These are phyloP conservation scores for Cucurbita ficifolia DNA, from an alignment of 306 rosid species.

Conservation along the genomic window DNA sequence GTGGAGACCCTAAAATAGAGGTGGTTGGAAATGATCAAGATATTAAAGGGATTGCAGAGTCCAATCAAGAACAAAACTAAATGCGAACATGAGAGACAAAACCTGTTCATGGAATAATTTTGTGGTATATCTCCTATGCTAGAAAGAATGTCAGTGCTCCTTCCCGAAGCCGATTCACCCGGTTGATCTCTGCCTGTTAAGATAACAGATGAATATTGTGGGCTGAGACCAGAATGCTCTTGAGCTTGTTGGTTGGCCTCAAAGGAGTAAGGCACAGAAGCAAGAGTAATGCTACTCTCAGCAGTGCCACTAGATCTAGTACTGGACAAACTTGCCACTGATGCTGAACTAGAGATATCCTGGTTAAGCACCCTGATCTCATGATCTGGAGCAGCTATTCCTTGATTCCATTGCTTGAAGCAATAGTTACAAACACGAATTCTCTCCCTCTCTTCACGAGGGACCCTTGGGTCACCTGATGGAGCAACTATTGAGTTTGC, in stretches of 20 bases:
- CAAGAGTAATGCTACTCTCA: slow-evolving; percentile 46
- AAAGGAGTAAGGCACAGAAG: slow-evolving; percentile 41
- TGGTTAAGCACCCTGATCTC: slow-evolving; percentile 30
- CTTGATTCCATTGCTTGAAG: slow-evolving; percentile 72
- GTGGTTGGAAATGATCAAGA: neutral
- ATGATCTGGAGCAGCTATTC: slow-evolving; percentile 32
- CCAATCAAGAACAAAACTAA: neutral
- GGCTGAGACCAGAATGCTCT: slow-evolving; percentile 23
- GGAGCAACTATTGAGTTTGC: slow-evolving; percentile 58
- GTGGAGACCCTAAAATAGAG: neutral
- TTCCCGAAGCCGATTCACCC: slow-evolving; percentile 25
- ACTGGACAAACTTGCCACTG: slow-evolving; percentile 53
- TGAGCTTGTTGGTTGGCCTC: slow-evolving; percentile 44
- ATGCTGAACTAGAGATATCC: slow-evolving; percentile 43
- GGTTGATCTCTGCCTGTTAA: slow-evolving; percentile 22
- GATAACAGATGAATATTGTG: slow-evolving; percentile 2
- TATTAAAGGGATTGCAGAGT: neutral
- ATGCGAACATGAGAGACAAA: neutral
- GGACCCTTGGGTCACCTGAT: slow-evolving; percentile 21
- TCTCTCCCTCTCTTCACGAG: slow-evolving; percentile 55
- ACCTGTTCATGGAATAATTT: slow-evolving; percentile 11
- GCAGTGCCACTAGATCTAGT: slow-evolving; percentile 56
- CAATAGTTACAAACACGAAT: slow-evolving; percentile 88
- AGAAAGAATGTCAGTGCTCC: slow-evolving; percentile 11
- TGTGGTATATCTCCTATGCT: slow-evolving; percentile 4